Percentiles rank a stretch among this genome's conserved stretches.
Conservation (phyloP, 345 rosid species). For the Streptanthus diversifolius region DNA sequence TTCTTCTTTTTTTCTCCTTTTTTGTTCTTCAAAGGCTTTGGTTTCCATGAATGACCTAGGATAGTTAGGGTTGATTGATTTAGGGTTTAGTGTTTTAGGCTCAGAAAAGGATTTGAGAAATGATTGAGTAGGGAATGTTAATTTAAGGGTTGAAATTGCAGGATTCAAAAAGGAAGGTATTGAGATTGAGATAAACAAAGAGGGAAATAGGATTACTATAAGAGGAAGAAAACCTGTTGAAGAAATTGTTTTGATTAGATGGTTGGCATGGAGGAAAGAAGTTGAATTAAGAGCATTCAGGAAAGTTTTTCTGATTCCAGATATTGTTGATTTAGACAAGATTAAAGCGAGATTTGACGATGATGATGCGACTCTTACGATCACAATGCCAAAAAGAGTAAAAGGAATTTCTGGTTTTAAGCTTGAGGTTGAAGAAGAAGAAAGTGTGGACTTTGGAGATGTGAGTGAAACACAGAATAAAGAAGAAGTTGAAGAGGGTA, state of each 20-base stretch:
- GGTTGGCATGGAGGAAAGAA: conserved; percentile 57
- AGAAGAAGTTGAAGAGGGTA: conserved; percentile 8
- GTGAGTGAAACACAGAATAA: background rate
- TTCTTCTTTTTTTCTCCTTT: background rate
- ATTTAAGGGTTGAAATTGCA: conserved; percentile 24
- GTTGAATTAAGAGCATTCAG: conserved; percentile 52
- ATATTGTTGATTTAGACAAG: conserved; percentile 49
- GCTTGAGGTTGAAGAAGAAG: conserved; percentile 46
- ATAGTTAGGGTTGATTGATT: background rate
- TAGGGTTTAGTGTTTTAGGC: conserved; percentile 6
- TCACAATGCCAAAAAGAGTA: conserved; percentile 61
- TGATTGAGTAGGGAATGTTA: background rate
- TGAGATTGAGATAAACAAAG: conserved; percentile 60
- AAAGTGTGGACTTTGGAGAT: conserved; percentile 6
- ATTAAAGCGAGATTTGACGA: conserved; percentile 65
- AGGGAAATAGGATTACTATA: conserved; percentile 53
- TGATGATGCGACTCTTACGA: conserved; percentile 47
- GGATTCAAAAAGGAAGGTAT: conserved; percentile 62
- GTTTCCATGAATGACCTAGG: background rate
- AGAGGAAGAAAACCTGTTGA: conserved; percentile 62
- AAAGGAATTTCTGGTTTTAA: conserved; percentile 49
- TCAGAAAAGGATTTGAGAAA: background rate
- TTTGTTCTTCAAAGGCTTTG: background rate
- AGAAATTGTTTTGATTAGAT: conserved; percentile 60
- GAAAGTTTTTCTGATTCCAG: conserved; percentile 62